phyloP scores from a whole-genome alignment of 2,329 filamentous ascomycete species.

The Decorospora gaudefroyi region DNA sequence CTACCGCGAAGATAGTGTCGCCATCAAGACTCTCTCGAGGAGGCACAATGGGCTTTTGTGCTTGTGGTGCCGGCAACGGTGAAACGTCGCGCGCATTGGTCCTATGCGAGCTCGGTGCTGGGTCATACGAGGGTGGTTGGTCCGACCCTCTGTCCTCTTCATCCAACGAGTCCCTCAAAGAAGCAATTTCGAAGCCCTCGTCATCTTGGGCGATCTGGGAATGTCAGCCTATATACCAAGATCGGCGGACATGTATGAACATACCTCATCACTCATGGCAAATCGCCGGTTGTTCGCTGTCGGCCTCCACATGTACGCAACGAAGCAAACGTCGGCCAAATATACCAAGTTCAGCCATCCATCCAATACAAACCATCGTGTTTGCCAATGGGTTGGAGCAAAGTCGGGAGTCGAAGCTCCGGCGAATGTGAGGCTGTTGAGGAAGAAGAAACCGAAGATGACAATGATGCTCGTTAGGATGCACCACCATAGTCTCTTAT shows the following conservation, averaged over 20 bases:
- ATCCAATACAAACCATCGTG: slow-evolving; percentile 94
- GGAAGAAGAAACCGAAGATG: slow-evolving; percentile 98
- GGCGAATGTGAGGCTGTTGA: slow-evolving; percentile 95
- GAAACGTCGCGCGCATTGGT: slow-evolving; percentile 47
- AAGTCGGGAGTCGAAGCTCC: slow-evolving; percentile 84
- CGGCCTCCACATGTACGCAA: slow-evolving; percentile 95
- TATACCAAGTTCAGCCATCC: slow-evolving; percentile 98
- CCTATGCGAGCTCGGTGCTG: slow-evolving; percentile 38
- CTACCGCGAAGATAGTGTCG: slow-evolving; percentile 94
- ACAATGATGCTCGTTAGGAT: slow-evolving; percentile 90
- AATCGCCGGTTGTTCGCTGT: slow-evolving; percentile 96
- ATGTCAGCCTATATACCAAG: slow-evolving; percentile 36
- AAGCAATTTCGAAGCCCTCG: slow-evolving; percentile 95
- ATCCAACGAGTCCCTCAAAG: slow-evolving; percentile 76
- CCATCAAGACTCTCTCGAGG: slow-evolving; percentile 72
- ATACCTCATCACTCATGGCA: slow-evolving; percentile 94
- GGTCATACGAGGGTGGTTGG: slow-evolving; percentile 49
- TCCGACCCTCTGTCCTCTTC: slow-evolving; percentile 59
- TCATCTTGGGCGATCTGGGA: slow-evolving; percentile 88
- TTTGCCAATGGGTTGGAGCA: slow-evolving; percentile 96
- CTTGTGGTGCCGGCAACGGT: slow-evolving; percentile 58
- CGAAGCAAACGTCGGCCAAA: slow-evolving; percentile 86
- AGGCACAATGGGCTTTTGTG: slow-evolving; percentile 54
- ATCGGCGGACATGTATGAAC: slow-evolving; percentile 17
- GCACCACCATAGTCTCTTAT: slow-evolving; percentile 98